phyloP scores from a whole-genome alignment of 306 rosid genomes.

The Chamaecrista fasciculata region DNA sequence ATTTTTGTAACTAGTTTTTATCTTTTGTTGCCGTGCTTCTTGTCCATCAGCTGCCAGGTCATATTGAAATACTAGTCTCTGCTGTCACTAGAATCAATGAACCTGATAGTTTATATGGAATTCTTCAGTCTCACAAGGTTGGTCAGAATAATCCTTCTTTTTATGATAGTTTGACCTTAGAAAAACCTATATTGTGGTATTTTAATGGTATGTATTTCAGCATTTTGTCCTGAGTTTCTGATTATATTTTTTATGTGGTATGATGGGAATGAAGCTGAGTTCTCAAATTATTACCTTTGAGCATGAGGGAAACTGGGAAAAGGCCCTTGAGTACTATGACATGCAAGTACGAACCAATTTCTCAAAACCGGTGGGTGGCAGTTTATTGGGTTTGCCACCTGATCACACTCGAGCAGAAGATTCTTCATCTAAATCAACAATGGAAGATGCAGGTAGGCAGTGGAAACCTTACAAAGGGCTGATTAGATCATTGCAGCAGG shows the following conservation, averaged over 20 bases:
- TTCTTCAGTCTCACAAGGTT: slow-evolving; percentile 89
- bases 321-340: slow-evolving; percentile 94
- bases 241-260: slow-evolving; percentile 29
- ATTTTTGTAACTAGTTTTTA: neutral
- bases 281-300: slow-evolving; percentile 83
- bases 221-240: neutral
- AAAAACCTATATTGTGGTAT: too few relatives aligned
- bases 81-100: slow-evolving; percentile 86
- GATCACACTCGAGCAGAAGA: slow-evolving; percentile 37
- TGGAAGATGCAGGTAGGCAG: slow-evolving; percentile 47
- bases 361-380: slow-evolving; percentile 38
- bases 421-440: slow-evolving; percentile 36
- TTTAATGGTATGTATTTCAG: slow-evolving; percentile 1
- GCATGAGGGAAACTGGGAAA: slow-evolving; percentile 98
- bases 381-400: slow-evolving; percentile 40
- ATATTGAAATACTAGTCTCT: slow-evolving; percentile 79
- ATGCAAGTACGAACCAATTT: slow-evolving; percentile 75
- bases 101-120: slow-evolving; percentile 95
- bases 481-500: slow-evolving; percentile 82
- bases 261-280: slow-evolving; percentile 54
- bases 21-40: slow-evolving; percentile 23
- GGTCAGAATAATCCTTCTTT: slow-evolving; percentile 27
- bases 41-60: slow-evolving; percentile 66
- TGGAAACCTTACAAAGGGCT: slow-evolving; percentile 78
- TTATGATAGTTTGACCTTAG: slow-evolving; percentile 12